Evolutionary conservation across 805 yeast genomes (phyloP), one percentile per base, ranked within the genome.

Genomic region (Hermanozyma aechmeae): DNA sequence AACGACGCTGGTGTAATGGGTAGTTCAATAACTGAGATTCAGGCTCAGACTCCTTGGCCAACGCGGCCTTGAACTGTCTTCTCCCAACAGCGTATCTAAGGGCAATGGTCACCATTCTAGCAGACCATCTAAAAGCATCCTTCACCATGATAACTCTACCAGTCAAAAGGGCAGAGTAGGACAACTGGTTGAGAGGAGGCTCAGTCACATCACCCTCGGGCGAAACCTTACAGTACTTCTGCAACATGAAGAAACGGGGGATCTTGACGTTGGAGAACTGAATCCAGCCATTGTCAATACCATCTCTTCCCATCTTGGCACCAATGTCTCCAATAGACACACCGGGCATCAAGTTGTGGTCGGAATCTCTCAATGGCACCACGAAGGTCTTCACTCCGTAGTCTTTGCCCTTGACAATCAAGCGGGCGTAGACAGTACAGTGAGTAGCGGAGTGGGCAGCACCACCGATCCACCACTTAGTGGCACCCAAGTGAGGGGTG

Each of bases 401-500:
- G 55, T 87, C 96, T 53, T 80, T 73, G 19, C 82, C 89, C 26
- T 78, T 64, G 17, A 84, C 85, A 29, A 82, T 71, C 37, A 87
- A 65, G 36, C 96, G 68, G 4, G 96, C 96, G 53, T 77, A 87
- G 15, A 75, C 80, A n/a, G 78, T 74, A 15, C 84, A 65, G 58
- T 87, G 96, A 16, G 87, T 84, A 5, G 96, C 84, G 13, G 94
- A 78, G 55, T 84, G 93, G 8, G 96, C 96, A 24, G 96, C 96
- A 45, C 96, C 96, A 27, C 96, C 96, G 46, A 87, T 87, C 96
- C 96, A 87, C 96, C 96, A 87, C 54, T 87, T 87, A 15, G 96
- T 86, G 25, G 96, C 96, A 21, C 93, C 87, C 31, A 82, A 54
- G 49, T 86, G 82, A 1, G 96, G 96, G 9, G 96, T 87, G 50